Evolutionary conservation across 805 yeast genomes (phyloP).

Genomic region (Metschnikowia reukaufii): DNA sequence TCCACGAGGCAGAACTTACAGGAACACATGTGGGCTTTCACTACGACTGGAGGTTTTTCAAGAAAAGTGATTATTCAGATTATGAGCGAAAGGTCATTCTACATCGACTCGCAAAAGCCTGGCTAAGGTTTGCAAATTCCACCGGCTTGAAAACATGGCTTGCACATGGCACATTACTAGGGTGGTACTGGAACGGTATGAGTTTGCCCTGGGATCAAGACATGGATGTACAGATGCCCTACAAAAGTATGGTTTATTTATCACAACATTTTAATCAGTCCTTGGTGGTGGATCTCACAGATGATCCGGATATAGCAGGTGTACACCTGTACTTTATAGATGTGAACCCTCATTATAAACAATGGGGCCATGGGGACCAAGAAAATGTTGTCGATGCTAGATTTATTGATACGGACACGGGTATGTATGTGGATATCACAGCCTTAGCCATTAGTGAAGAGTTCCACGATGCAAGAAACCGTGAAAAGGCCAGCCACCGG

Average conservation of each 20-base stretch:
- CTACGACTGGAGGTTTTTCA: slow-evolving; percentile 26
- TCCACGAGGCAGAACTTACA: slow-evolving; percentile 15
- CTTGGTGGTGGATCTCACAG: slow-evolving; percentile 19
- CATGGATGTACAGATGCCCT: slow-evolving; percentile 63
- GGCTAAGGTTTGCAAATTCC: slow-evolving; percentile 48
- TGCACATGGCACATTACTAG: slow-evolving; percentile 64
- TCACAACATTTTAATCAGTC: slow-evolving; percentile 49
- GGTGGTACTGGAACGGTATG: slow-evolving; percentile 65
- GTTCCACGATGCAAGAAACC: neutral
- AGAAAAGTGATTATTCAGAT: slow-evolving; percentile 13
- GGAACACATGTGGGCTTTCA: slow-evolving; percentile 16
- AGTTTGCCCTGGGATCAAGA: slow-evolving; percentile 69
- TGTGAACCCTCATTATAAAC: slow-evolving; percentile 15
- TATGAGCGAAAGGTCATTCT: slow-evolving; percentile 30
- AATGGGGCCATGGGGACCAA: slow-evolving; percentile 10
- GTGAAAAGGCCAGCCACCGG: neutral
- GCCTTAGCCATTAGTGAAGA: slow-evolving; percentile 11
- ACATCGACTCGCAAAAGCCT: slow-evolving; percentile 52
- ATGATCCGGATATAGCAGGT: slow-evolving; percentile 53
- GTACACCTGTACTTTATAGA: slow-evolving; percentile 19
- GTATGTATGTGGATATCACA: slow-evolving; percentile 23
- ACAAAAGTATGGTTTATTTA: slow-evolving; percentile 44
- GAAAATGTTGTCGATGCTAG: slow-evolving; percentile 38
- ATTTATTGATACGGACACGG: slow-evolving; percentile 35
- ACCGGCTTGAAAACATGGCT: slow-evolving; percentile 56